These are phyloP conservation scores for Beauveria scarabaeidicola DNA, from an alignment of 2,329 filamentous ascomycete species.

Conservation along the genomic window DNA sequence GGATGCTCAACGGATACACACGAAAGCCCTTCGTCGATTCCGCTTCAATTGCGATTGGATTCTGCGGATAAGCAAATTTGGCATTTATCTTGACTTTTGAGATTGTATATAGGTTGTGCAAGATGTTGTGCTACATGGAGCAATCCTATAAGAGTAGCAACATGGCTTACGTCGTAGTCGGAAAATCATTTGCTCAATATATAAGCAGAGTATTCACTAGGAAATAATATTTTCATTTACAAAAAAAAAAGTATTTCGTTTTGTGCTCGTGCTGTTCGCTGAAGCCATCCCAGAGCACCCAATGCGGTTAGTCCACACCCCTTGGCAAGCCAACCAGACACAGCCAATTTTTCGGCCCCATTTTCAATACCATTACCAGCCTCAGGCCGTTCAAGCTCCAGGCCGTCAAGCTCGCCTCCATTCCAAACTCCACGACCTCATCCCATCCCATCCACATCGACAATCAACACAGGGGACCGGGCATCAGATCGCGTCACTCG, in stretches of 20 bases:
- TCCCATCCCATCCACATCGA: conserved; percentile 5
- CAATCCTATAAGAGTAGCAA: background rate
- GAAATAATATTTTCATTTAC: background rate
- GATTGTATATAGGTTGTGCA: background rate
- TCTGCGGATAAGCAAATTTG: background rate
- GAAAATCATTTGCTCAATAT: background rate
- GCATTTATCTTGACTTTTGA: background rate
- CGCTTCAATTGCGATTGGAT: conserved; percentile 8
- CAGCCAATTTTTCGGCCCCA: conserved; percentile 3
- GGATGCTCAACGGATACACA: conserved; percentile 55
- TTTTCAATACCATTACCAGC: background rate
- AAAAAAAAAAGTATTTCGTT: background rate
- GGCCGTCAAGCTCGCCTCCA: conserved; percentile 3
- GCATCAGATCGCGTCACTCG: background rate
- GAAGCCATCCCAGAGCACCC: background rate
- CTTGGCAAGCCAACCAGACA: conserved; percentile 1
- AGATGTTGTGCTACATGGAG: background rate
- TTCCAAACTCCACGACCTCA: conserved; percentile 1
- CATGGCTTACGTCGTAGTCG: background rate
- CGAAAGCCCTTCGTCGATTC: conserved; percentile 38
- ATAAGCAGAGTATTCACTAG: background rate
- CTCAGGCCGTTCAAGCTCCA: conserved; percentile 10
- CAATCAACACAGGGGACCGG: conserved; percentile 1
- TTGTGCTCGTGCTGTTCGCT: background rate
- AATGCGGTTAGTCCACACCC: background rate